Percentiles rank a stretch among this genome's conserved stretches.
Conservation (phyloP, 352 stramenopile genomes). For the Hyaloperonospora brassicae region DNA sequence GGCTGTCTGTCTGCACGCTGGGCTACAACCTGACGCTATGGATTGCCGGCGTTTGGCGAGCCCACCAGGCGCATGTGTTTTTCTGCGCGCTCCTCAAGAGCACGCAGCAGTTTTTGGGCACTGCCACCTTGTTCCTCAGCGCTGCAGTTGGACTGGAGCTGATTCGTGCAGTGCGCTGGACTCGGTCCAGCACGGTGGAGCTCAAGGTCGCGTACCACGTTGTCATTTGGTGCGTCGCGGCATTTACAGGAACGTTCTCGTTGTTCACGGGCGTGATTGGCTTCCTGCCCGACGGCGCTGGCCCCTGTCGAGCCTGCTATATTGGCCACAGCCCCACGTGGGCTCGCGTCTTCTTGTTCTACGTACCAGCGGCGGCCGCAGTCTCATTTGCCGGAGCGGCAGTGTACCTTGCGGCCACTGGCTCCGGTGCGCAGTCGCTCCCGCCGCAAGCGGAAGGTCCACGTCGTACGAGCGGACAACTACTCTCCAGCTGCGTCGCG, state of each 20-base stretch:
- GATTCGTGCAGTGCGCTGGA: constrained; percentile 47
- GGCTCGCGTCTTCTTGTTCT: constrained; percentile 52
- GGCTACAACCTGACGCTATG: constrained; percentile 57
- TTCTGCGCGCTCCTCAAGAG: constrained; percentile 51
- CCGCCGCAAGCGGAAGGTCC: constrained; percentile 28
- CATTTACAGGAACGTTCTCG: constrained; percentile 36
- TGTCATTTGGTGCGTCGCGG: constrained; percentile 43
- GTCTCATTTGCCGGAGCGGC: constrained; percentile 31
- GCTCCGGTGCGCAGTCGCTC: constrained; percentile 12
- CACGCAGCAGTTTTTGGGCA: constrained; percentile 61
- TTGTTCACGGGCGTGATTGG: constrained; percentile 54
- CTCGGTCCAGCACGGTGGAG: constrained; percentile 42
- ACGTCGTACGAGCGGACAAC: constrained; percentile 35
- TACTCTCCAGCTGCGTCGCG: constrained; percentile 43
- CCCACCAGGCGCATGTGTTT: constrained; percentile 27
- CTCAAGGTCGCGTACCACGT: constrained; percentile 51
- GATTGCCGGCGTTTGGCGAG: constrained; percentile 39
- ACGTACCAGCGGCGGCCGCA: constrained; percentile 38
- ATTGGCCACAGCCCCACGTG: constrained; percentile 43
- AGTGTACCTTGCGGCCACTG: constrained; percentile 23
- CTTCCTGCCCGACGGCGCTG: constrained; percentile 54
- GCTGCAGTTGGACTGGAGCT: constrained; percentile 53
- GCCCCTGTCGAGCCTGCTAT: constrained; percentile 47
- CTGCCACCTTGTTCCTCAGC: constrained; percentile 51
- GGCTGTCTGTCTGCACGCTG: constrained; percentile 49